phyloP scores from a whole-genome alignment of 345 rosid species.

The Populus tremula region DNA sequence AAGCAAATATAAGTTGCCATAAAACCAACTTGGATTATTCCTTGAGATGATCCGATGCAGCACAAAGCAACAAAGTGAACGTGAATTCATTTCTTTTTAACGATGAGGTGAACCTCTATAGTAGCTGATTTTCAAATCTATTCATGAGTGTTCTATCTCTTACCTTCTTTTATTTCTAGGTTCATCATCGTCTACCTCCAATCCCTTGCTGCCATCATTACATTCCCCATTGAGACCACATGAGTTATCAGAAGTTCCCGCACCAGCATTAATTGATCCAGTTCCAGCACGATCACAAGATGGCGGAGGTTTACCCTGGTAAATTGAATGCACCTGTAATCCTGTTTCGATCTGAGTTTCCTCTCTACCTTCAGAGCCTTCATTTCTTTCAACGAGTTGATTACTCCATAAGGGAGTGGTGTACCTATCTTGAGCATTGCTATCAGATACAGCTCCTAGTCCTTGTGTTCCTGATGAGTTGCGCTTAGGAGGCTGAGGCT shows the following conservation, averaged over 20 bases:
- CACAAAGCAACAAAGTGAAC: not conserved
- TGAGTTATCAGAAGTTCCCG: constrained; percentile 54
- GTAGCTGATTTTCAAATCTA: not conserved
- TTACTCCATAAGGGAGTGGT: constrained; percentile 27
- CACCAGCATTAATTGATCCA: constrained; percentile 30
- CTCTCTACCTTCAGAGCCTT: constrained; percentile 40
- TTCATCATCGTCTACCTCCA: constrained; percentile 59
- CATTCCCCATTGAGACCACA: constrained; percentile 59
- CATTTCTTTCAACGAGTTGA: constrained; percentile 42
- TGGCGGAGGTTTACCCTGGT: constrained; percentile 26
- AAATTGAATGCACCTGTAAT: constrained; percentile 20
- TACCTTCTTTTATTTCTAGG: constrained; percentile 76
- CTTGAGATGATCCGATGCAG: not conserved
- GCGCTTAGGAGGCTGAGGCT: constrained; percentile 72
- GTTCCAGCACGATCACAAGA: constrained; percentile 33
- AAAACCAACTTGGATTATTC: not conserved
- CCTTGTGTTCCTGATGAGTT: constrained; percentile 48
- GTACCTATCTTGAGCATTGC: constrained; percentile 37
- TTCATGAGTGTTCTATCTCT: not conserved
- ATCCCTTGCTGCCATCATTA: constrained; percentile 54
- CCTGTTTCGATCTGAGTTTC: constrained; percentile 41
- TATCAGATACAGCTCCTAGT: constrained; percentile 37
- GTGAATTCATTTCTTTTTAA: not conserved
- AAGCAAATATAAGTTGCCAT: not conserved
- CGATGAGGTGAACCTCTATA: not conserved